Percentiles rank a stretch among this genome's conserved stretches.
These are phyloP conservation scores for Amanita rubescens DNA, from an alignment of 768 basidiomycete species.

Conservation along the genomic window DNA sequence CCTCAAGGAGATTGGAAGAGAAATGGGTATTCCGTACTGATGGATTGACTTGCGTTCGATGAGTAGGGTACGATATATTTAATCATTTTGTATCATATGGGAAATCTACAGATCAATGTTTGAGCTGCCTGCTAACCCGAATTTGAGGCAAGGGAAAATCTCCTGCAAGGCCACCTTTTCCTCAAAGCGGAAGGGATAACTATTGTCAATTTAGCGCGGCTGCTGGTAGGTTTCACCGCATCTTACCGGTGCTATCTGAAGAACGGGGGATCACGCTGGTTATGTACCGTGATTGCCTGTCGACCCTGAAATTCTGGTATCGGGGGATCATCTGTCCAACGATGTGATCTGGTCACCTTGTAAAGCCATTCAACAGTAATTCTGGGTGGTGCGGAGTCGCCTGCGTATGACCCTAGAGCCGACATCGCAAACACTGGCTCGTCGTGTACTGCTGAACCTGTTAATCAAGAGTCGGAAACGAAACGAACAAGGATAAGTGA, in stretches of 20 bases:
- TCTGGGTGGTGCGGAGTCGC: conserved; percentile 93
- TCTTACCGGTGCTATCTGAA: conserved; percentile 88
- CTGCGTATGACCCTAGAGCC: conserved; percentile 75
- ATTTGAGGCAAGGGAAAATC: conserved; percentile 33
- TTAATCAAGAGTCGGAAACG: neutral
- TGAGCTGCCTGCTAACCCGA: too few relatives aligned
- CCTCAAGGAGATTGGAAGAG: conserved; percentile 61
- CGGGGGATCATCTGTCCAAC: conserved; percentile 95
- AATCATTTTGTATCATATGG: too few relatives aligned
- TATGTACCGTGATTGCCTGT: conserved; percentile 95
- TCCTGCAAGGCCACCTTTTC: conserved; percentile 93
- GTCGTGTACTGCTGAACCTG: neutral
- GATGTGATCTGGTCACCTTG: conserved; percentile 87
- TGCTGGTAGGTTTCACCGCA: conserved; percentile 5
- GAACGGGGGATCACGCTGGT: conserved; percentile 96
- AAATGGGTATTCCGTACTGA: conserved; percentile 49
- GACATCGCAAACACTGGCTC: neutral
- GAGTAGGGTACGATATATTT: too few relatives aligned
- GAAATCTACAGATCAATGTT: neutral
- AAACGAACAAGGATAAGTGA: conserved; percentile 78
- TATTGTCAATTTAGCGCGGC: conserved; percentile 22
- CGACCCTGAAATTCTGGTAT: conserved; percentile 92
- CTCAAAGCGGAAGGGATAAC: conserved; percentile 86
- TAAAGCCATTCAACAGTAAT: conserved; percentile 90
- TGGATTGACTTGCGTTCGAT: neutral